Percentiles rank a stretch among this genome's conserved stretches.
These are phyloP conservation scores for Phytopythium kandeliae DNA, from an alignment of 352 stramenopile genomes.

Conservation along the genomic window DNA sequence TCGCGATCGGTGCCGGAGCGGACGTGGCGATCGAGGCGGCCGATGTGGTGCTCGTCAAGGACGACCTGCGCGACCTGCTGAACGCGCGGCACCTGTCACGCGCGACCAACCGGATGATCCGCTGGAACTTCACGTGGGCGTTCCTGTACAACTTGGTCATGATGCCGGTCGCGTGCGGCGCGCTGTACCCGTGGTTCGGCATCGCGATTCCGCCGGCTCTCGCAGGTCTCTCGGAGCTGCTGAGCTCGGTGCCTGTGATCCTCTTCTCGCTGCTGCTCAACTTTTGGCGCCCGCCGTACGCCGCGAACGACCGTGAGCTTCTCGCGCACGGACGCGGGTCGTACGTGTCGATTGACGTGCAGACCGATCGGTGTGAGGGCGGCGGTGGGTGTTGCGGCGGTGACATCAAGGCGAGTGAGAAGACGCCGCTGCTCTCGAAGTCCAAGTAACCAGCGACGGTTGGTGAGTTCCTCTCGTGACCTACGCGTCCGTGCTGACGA, in stretches of 20 bases:
- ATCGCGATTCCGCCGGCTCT: conserved; percentile 63
- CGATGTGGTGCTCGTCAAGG: conserved; percentile 71
- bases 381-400: background rate
- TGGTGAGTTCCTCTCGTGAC: background rate
- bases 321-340: conserved; percentile 5
- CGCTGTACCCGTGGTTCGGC: conserved; percentile 49
- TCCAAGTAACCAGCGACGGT: too few species aligned
- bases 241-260: conserved; percentile 76
- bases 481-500: background rate
- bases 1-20: conserved; percentile 59
- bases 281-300: conserved; percentile 48
- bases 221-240: conserved; percentile 61
- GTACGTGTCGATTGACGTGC: conserved; percentile 31
- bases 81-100: conserved; percentile 57
- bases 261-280: conserved; percentile 72
- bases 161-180: conserved; percentile 70
- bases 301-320: conserved; percentile 8
- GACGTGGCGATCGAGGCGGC: conserved; percentile 68
- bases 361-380: background rate
- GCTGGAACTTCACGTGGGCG: conserved; percentile 69
- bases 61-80: conserved; percentile 59
- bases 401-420: background rate
- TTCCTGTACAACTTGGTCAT: conserved; percentile 72
- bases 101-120: conserved; percentile 62
- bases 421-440: conserved; percentile 1